phyloP scores from a whole-genome alignment of 805 yeast genomes.

The Diddensiella transvaalensis region DNA sequence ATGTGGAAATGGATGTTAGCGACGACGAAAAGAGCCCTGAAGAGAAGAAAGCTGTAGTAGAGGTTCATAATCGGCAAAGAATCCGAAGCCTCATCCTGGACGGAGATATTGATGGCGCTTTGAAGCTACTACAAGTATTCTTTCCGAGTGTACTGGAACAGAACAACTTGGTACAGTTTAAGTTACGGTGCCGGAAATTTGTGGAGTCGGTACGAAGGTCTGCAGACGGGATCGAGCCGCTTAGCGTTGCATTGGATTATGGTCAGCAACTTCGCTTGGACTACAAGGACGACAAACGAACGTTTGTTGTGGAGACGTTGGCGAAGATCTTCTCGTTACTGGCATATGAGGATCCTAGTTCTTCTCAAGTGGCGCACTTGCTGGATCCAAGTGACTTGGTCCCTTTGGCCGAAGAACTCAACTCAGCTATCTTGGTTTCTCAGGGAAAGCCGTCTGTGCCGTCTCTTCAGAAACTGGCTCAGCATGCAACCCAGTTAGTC shows the following conservation, averaged over 20 bases:
- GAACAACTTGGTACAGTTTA: constrained; percentile 38
- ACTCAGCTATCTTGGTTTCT: constrained; percentile 41
- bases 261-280: constrained; percentile 39
- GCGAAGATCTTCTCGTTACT: constrained; percentile 48
- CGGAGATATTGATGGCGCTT: constrained; percentile 45
- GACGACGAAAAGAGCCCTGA: constrained; percentile 19
- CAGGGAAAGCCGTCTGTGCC: constrained; percentile 44
- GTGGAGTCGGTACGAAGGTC: constrained; percentile 36
- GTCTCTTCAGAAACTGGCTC: constrained; percentile 42
- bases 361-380: constrained; percentile 36
- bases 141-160: constrained; percentile 40
- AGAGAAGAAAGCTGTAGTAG: constrained; percentile 35
- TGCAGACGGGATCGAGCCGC: constrained; percentile 10
- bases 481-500: constrained; percentile 40
- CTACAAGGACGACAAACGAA: constrained; percentile 31
- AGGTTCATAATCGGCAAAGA: constrained; percentile 42
- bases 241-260: constrained; percentile 37
- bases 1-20: constrained; percentile 14
- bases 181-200: constrained; percentile 43
- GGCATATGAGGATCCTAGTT: constrained; percentile 49
- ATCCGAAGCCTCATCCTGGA: constrained; percentile 42
- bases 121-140: constrained; percentile 36
- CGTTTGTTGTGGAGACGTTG: constrained; percentile 38
- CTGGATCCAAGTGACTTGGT: constrained; percentile 37
- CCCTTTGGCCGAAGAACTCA: constrained; percentile 42